Evolutionary conservation across 371 early-diverging fungal genomes (phyloP).

Genomic region (Apophysomyces trapeziformis): DNA sequence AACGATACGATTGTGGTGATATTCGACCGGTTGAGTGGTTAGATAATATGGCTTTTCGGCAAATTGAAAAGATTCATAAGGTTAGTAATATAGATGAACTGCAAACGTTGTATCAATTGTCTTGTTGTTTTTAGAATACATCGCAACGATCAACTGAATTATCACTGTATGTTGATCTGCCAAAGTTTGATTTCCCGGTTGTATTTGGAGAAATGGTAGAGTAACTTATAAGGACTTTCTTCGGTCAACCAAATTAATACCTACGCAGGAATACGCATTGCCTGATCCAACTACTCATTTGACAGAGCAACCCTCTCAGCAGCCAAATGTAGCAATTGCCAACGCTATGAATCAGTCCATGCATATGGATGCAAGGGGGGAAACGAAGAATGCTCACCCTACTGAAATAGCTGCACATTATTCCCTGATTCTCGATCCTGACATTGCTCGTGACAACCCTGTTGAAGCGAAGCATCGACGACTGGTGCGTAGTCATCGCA

Average conservation of each 20-base stretch:
- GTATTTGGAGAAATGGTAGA: constrained; percentile 82
- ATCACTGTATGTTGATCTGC: constrained; percentile 85
- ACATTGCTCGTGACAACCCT: constrained; percentile 82
- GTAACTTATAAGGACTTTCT: background rate
- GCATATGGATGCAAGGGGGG: constrained; percentile 12
- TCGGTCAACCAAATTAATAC: background rate
- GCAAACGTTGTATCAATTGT: background rate
- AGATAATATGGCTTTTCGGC: constrained; percentile 84
- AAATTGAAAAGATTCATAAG: constrained; percentile 79
- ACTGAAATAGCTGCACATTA: constrained; percentile 29
- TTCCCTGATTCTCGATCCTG: constrained; percentile 68
- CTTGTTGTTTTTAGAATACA: constrained; percentile 44
- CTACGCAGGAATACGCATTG: constrained; percentile 34
- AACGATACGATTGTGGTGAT: constrained; percentile 87
- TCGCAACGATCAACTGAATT: constrained; percentile 60
- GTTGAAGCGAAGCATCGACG: constrained; percentile 97
- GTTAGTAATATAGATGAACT: constrained; percentile 36
- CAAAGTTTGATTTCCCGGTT: constrained; percentile 93
- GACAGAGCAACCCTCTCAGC: constrained; percentile 14
- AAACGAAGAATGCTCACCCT: constrained; percentile 16
- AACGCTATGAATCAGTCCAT: constrained; percentile 42
- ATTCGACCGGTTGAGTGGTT: constrained; percentile 88
- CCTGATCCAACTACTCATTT: constrained; percentile 30
- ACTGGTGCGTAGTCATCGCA: constrained; percentile 88
- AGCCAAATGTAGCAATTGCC: constrained; percentile 29